Evolutionary conservation across 2,329 filamentous ascomycete genomes (phyloP).

Genomic region (Fusarium humuli): DNA sequence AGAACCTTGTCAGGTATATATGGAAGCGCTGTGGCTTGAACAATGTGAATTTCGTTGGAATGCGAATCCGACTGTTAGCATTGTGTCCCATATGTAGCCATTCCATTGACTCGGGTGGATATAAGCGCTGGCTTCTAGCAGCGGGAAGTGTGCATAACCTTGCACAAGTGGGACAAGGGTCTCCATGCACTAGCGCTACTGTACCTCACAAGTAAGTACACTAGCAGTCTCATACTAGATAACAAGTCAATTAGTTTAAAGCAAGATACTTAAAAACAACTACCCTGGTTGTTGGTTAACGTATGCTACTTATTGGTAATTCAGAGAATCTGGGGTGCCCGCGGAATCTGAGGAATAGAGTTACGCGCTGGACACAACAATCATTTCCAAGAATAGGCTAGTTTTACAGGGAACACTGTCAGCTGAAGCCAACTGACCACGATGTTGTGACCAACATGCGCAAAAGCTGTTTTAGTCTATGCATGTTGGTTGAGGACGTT

Average conservation of each 20-base stretch:
- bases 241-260: too few relatives aligned
- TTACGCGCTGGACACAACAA: neutral
- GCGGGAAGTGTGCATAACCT: too few relatives aligned
- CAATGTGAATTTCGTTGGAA: neutral
- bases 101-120: neutral
- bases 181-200: neutral
- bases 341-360: neutral
- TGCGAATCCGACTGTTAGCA: neutral
- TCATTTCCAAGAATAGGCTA: neutral
- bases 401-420: neutral
- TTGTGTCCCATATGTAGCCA: neutral
- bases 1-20: neutral
- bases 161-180: neutral
- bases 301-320: too few relatives aligned
- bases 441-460: neutral
- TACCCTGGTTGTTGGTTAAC: too few relatives aligned
- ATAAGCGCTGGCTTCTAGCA: too few relatives aligned
- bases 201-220: too few relatives aligned
- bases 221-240: too few relatives aligned
- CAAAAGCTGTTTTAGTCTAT: neutral
- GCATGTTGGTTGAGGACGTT: neutral
- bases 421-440: neutral
- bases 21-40: neutral
- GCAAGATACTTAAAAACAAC: too few relatives aligned
- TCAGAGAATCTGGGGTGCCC: fast-evolving